Percentiles rank a stretch among this genome's conserved stretches.
phyloP scores from a whole-genome alignment of 2,329 filamentous ascomycete genomes.

The Fusarium illudens region DNA sequence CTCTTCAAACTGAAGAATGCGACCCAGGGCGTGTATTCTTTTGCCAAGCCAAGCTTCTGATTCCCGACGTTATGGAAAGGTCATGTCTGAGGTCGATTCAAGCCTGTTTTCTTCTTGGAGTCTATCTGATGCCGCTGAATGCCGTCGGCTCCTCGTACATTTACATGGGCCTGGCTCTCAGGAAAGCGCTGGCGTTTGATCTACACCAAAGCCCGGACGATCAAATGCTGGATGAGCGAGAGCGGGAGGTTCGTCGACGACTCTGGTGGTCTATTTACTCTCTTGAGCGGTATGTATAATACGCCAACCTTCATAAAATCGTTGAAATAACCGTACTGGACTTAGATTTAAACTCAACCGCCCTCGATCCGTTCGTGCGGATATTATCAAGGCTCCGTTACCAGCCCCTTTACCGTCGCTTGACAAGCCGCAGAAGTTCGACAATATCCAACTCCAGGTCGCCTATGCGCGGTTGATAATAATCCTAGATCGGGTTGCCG shows the following conservation, averaged over 20 bases:
- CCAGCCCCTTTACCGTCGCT: constrained; percentile 22
- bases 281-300: constrained; percentile 36
- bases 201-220: constrained; percentile 42
- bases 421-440: constrained; percentile 41
- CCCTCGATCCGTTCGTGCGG: constrained; percentile 34
- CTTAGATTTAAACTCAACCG: constrained; percentile 41
- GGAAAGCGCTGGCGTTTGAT: constrained; percentile 43
- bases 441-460: constrained; percentile 47
- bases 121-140: constrained; percentile 48
- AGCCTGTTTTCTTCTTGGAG: constrained; percentile 45
- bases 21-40: constrained; percentile 46
- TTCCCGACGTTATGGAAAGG: constrained; percentile 48
- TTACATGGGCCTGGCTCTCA: constrained; percentile 43
- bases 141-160: constrained; percentile 47
- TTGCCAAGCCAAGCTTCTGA: constrained; percentile 40
- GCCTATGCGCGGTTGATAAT: constrained; percentile 42
- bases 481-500: constrained; percentile 44
- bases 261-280: constrained; percentile 46
- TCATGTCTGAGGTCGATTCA: constrained; percentile 46
- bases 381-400: constrained; percentile 35
- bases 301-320: rapidly evolving
- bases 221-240: constrained; percentile 25
- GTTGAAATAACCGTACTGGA: not conserved
- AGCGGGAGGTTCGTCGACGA: constrained; percentile 35
- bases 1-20: not conserved